Percentiles rank a stretch among this genome's conserved stretches.
These are phyloP conservation scores for Falciphora oryzae DNA, from an alignment of 2,329 filamentous ascomycete genomes.

Conservation along the genomic window DNA sequence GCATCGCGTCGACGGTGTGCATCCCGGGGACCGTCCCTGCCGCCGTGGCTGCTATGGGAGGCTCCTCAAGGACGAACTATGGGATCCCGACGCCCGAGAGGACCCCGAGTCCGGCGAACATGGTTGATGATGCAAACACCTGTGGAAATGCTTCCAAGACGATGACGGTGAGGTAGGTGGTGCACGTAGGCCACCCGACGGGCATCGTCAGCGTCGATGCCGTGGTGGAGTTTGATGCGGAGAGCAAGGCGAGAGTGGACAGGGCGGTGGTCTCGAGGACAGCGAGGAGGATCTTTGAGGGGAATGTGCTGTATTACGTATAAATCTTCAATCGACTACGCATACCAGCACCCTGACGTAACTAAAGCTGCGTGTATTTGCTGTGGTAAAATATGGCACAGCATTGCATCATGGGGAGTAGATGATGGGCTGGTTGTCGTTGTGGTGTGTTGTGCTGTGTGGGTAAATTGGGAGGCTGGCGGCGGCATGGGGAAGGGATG, in stretches of 20 bases:
- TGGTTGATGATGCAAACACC: background rate
- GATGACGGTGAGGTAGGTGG: background rate
- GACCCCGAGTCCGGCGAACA: conserved; percentile 2
- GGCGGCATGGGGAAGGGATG: too few relatives aligned
- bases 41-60: background rate
- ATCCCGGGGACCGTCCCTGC: conserved; percentile 32
- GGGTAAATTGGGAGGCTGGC: too few relatives aligned
- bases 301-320: conserved; percentile 23
- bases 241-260: conserved; percentile 16
- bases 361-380: too few relatives aligned
- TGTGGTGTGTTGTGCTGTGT: too few relatives aligned
- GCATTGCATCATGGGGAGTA: too few relatives aligned
- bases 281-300: conserved; percentile 27
- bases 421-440: too few relatives aligned
- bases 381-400: too few relatives aligned
- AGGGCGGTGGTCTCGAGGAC: conserved; percentile 26
- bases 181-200: conserved; percentile 4
- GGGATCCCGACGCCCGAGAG: background rate
- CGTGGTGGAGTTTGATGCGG: conserved; percentile 13
- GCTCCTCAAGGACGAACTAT: background rate
- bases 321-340: background rate
- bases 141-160: background rate
- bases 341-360: too few relatives aligned
- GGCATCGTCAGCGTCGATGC: conserved; percentile 19
- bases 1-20: conserved; percentile 38